Evolutionary conservation across 1,284 basidiomycete species (phyloP).

Genomic region (Sanguinoderma infundibulare): DNA sequence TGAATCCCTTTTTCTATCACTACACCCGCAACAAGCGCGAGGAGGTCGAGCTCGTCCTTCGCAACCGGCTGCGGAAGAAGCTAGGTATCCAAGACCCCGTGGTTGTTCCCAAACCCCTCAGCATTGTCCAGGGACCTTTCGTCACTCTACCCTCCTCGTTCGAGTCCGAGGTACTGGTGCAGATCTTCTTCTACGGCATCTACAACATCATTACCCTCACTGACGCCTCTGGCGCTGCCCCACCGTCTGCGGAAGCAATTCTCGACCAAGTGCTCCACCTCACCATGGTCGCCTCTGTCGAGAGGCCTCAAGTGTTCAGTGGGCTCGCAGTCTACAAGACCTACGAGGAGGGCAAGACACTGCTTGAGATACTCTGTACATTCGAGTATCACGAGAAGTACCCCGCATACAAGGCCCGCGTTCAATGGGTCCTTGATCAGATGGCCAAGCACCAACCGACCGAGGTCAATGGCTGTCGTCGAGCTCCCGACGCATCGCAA

Average conservation of each 20-base stretch:
- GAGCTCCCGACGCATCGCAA: conserved; percentile 43
- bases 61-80: conserved; percentile 72
- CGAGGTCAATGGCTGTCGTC: conserved; percentile 57
- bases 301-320: conserved; percentile 69
- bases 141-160: conserved; percentile 60
- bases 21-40: conserved; percentile 95
- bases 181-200: conserved; percentile 80
- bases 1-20: conserved; percentile 97
- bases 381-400: conserved; percentile 80
- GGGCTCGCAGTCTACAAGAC: conserved; percentile 54
- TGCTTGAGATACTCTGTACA: conserved; percentile 76
- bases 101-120: conserved; percentile 73
- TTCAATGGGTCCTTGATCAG: conserved; percentile 75
- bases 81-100: conserved; percentile 69
- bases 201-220: conserved; percentile 71
- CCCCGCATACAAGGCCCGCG: conserved; percentile 68
- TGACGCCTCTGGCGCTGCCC: conserved; percentile 57
- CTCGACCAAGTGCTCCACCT: conserved; percentile 90
- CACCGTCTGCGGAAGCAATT: conserved; percentile 83
- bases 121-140: conserved; percentile 72
- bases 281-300: conserved; percentile 80
- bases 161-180: conserved; percentile 70
- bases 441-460: conserved; percentile 58
- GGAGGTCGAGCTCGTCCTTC: conserved; percentile 86
- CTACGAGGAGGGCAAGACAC: conserved; percentile 62